Conservation (phyloP, 768 basidiomycete genomes). For the Phylloporus rhodoxanthus region DNA sequence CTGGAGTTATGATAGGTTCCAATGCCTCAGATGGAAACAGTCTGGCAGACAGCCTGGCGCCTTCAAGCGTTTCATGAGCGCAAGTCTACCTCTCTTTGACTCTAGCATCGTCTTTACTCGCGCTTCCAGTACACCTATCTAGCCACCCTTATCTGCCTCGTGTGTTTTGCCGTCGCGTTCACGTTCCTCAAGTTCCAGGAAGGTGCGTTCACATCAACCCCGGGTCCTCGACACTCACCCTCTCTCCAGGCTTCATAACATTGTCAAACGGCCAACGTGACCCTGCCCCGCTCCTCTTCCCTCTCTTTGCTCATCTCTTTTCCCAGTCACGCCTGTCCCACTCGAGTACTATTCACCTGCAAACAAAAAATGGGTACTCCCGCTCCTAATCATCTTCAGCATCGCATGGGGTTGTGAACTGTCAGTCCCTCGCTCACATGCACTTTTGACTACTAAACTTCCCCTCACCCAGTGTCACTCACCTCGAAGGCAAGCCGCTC, state of each 20-base stretch:
- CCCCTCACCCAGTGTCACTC: conserved; percentile 51
- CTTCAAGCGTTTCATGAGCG: conserved; percentile 89
- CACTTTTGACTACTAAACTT: neutral
- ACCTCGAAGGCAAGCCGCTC: conserved; percentile 60
- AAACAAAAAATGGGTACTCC: conserved; percentile 54
- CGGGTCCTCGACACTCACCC: neutral
- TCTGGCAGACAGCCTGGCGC: conserved; percentile 74
- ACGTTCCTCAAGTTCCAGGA: conserved; percentile 66
- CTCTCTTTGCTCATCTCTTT: conserved; percentile 4
- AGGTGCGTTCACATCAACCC: conserved; percentile 37
- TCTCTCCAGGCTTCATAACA: conserved; percentile 12
- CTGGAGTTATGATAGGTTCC: conserved; percentile 75
- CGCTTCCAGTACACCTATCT: conserved; percentile 69
- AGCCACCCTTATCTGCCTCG: conserved; percentile 59
- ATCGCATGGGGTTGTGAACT: conserved; percentile 72
- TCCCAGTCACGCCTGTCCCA: conserved; percentile 53
- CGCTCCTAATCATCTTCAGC: conserved; percentile 66
- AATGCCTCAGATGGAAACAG: conserved; percentile 63
- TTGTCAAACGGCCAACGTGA: conserved; percentile 11
- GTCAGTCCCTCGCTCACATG: conserved; percentile 31
- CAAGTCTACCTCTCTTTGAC: conserved; percentile 32
- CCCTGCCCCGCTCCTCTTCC: neutral
- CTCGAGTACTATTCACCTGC: conserved; percentile 42
- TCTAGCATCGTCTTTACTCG: conserved; percentile 10
- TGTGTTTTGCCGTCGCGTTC: conserved; percentile 57